These are phyloP conservation scores for Ilyonectria mors-panacis DNA, from an alignment of 2,329 filamentous ascomycete species.

Conservation along the genomic window DNA sequence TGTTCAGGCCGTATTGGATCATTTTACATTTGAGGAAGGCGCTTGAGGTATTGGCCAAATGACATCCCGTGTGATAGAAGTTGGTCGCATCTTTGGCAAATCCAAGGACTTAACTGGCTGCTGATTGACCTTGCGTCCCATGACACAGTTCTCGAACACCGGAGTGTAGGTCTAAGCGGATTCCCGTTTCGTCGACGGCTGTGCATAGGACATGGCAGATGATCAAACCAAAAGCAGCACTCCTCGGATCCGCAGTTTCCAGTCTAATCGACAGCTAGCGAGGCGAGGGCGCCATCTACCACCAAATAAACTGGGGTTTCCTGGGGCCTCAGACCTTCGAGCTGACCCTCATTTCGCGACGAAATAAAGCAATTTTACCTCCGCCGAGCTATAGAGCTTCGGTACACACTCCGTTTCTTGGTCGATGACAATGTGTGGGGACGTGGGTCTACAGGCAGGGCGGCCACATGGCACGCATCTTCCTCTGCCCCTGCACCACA, in stretches of 20 bases:
- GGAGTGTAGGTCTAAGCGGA: background rate
- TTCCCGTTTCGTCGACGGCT: background rate
- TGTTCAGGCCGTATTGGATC: too few relatives aligned
- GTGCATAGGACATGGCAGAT: slow-evolving; percentile 3
- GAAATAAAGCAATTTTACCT: slow-evolving; percentile 48
- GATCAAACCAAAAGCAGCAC: slow-evolving; percentile 11
- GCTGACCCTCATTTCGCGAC: slow-evolving; percentile 40
- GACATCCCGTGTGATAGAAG: background rate
- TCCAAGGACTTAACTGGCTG: background rate
- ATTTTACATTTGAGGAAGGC: too few relatives aligned
- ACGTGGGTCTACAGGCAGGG: slow-evolving; percentile 37
- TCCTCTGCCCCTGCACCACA: slow-evolving; percentile 21
- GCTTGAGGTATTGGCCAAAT: too few relatives aligned
- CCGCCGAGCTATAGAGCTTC: slow-evolving; percentile 30
- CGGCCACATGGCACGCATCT: slow-evolving; percentile 45
- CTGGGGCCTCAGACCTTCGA: slow-evolving; percentile 28
- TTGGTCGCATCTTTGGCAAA: background rate
- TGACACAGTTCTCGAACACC: background rate
- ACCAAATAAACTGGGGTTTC: slow-evolving; percentile 12
- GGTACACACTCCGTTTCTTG: slow-evolving; percentile 3
- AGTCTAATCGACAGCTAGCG: slow-evolving; percentile 17
- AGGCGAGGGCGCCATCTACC: background rate
- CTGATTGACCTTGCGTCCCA: background rate
- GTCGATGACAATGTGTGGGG: slow-evolving; percentile 27
- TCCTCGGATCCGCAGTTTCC: slow-evolving; percentile 15